Evolutionary conservation across 2,329 filamentous ascomycete genomes (phyloP).

Genomic region (Phaeosphaeria sp.): DNA sequence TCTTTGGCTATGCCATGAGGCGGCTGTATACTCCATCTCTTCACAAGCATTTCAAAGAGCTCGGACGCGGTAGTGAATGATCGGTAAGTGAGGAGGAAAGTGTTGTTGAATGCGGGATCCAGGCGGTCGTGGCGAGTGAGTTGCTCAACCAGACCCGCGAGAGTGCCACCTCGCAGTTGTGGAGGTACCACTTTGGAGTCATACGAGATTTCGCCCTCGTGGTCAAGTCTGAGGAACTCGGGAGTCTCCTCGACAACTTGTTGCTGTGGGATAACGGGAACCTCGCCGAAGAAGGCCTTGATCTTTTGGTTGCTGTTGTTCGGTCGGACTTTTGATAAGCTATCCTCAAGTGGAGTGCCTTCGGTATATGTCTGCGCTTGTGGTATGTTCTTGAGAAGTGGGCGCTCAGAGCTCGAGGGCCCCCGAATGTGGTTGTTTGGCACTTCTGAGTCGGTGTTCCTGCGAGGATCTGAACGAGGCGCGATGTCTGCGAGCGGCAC

Average conservation of each 20-base stretch:
- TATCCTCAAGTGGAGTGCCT: slow-evolving; percentile 49
- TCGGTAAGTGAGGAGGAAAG: slow-evolving; percentile 93
- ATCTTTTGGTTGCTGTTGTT: slow-evolving; percentile 56
- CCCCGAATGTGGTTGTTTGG: slow-evolving; percentile 36
- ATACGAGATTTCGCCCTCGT: slow-evolving; percentile 88
- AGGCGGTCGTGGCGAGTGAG: slow-evolving; percentile 94
- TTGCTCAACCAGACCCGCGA: slow-evolving; percentile 90
- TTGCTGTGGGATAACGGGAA: slow-evolving; percentile 54
- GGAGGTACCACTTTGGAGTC: slow-evolving; percentile 80
- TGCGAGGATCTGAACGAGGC: slow-evolving; percentile 45
- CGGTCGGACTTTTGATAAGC: slow-evolving; percentile 44
- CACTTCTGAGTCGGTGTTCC: slow-evolving; percentile 51
- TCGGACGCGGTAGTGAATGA: slow-evolving; percentile 93
- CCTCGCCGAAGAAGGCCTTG: slow-evolving; percentile 60
- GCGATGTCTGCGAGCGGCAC: slow-evolving; percentile 58
- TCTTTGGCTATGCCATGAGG: slow-evolving; percentile 77
- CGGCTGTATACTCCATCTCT: slow-evolving; percentile 90
- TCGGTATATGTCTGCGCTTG: slow-evolving; percentile 73
- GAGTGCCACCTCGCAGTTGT: slow-evolving; percentile 84
- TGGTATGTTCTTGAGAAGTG: slow-evolving; percentile 60
- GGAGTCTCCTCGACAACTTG: slow-evolving; percentile 75
- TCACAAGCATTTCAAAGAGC: slow-evolving; percentile 89
- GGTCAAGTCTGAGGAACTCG: slow-evolving; percentile 83
- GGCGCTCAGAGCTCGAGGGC: slow-evolving; percentile 44
- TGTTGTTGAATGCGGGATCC: slow-evolving; percentile 95